Base-by-base conservation (phyloP, 2,329 filamentous ascomycete species). In the Cladorrhinum sp. region DNA sequence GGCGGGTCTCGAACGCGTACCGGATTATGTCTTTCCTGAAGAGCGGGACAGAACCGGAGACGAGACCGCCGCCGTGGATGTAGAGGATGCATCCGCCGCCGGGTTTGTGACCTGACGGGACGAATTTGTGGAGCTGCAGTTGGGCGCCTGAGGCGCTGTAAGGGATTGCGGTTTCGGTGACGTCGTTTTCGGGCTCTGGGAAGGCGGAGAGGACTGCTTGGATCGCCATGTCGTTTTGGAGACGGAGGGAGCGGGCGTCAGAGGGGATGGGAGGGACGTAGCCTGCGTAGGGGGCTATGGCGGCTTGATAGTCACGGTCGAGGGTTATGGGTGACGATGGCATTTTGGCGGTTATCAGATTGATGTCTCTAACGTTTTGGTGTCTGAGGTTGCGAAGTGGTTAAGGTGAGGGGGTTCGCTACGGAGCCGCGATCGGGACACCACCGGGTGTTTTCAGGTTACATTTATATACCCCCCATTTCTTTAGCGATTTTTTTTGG, bases 1-100 rank as follows among this genome's bases (percentile, higher is more conserved):
- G 59, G 26, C 63, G 66, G 1, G 64, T 59, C 1, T 30, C 50
- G 33, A 55, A 26, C 1, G 65, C 67, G 23, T 65, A 59, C 30
- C 51, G 55, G n/a, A 65, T 64, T 9, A 70, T 63, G 20, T 18
- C 28, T 6, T 56, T 51, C 0, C 54, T 28, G 61, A 67, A 59
- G 46, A 66, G 14, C 9, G 60, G 36, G 9, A 70, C 65, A 1
- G 39, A 64, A 50, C 65, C 68, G 6, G 63, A 58, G 33, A 73
- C 50, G 50, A 70, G 61, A 53, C 72, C 72, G 55, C 72, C 71
- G 26, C 68, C 67, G 57, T 73, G 66, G 50, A 69, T 28, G 59
- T 70, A 67, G 55, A 66, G 50, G 18, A 63, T 49, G 5, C 61
- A 46, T 5, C 42, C 42, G 14, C 33, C 33, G 33, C 62, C n/a